Evolutionary conservation across 2,329 filamentous ascomycete genomes (phyloP).

Genomic region (Penicillium sp.): DNA sequence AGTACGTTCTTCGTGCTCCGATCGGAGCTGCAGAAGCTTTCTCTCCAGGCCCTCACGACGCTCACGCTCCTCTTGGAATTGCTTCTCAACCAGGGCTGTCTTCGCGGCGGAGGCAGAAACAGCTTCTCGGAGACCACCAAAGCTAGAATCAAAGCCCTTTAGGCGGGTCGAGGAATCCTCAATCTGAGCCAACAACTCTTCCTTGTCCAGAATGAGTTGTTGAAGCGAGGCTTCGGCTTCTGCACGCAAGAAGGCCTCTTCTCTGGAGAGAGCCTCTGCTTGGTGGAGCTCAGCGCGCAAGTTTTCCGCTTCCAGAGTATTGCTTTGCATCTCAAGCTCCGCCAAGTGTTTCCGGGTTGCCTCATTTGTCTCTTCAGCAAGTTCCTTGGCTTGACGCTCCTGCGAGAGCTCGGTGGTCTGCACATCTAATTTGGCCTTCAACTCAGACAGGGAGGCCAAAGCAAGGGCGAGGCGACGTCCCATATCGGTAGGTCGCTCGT

Average conservation of each 20-base stretch:
- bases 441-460: constrained; percentile 73
- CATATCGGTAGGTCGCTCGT: constrained; percentile 69
- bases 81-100: constrained; percentile 71
- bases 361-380: constrained; percentile 84
- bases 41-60: constrained; percentile 72
- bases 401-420: constrained; percentile 70
- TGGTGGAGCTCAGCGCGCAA: constrained; percentile 83
- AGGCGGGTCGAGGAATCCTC: constrained; percentile 66
- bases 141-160: constrained; percentile 67
- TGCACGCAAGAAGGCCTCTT: constrained; percentile 73
- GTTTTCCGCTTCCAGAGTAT: constrained; percentile 79
- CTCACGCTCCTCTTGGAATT: constrained; percentile 74
- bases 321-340: constrained; percentile 81
- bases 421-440: constrained; percentile 73
- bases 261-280: constrained; percentile 72
- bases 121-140: constrained; percentile 74
- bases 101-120: constrained; percentile 78
- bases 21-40: constrained; percentile 72
- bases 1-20: constrained; percentile 78
- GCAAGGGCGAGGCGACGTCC: constrained; percentile 79
- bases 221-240: constrained; percentile 74
- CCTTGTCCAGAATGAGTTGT: constrained; percentile 81
- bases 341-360: constrained; percentile 79
- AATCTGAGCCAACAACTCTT: constrained; percentile 69
- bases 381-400: constrained; percentile 74